A percentile compares a stretch with the other conserved stretches of the same genome.
These are phyloP conservation scores for Lachnellula subtilissima DNA, from an alignment of 2,329 filamentous ascomycete species.

Conservation along the genomic window DNA sequence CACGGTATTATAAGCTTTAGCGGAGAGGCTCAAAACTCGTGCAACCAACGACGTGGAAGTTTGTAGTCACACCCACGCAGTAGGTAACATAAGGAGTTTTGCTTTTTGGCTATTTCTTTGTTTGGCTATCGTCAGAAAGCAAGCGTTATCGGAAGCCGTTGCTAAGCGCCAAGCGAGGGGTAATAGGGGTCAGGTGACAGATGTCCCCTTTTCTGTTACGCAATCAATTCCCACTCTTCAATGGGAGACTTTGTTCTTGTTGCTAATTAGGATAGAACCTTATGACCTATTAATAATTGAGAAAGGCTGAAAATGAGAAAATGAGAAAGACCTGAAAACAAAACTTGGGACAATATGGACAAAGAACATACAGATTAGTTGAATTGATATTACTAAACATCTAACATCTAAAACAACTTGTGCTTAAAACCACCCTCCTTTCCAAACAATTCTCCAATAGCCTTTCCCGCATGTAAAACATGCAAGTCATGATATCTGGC, in stretches of 20 bases:
- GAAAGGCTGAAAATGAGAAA: too few species aligned
- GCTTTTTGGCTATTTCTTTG: background rate
- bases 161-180: background rate
- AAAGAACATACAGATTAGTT: background rate
- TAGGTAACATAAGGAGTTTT: background rate
- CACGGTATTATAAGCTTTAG: too few species aligned
- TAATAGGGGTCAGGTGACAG: background rate
- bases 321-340: too few species aligned
- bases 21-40: too few species aligned
- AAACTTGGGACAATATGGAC: too few species aligned
- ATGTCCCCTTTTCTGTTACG: background rate
- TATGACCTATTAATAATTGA: too few species aligned
- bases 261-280: too few species aligned
- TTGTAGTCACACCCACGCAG: background rate
- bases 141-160: background rate
- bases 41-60: too few species aligned
- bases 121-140: background rate
- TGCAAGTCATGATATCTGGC: slow-evolving; percentile 42
- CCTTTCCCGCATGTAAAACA: slow-evolving; percentile 38
- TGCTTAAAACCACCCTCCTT: slow-evolving; percentile 34
- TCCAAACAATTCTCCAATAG: slow-evolving; percentile 38
- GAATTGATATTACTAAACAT: background rate
- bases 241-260: too few species aligned
- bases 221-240: background rate
- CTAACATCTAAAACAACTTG: slow-evolving; percentile 13